These are phyloP conservation scores for Colletotrichum lini DNA, from an alignment of 2,329 filamentous ascomycete species.

Conservation along the genomic window DNA sequence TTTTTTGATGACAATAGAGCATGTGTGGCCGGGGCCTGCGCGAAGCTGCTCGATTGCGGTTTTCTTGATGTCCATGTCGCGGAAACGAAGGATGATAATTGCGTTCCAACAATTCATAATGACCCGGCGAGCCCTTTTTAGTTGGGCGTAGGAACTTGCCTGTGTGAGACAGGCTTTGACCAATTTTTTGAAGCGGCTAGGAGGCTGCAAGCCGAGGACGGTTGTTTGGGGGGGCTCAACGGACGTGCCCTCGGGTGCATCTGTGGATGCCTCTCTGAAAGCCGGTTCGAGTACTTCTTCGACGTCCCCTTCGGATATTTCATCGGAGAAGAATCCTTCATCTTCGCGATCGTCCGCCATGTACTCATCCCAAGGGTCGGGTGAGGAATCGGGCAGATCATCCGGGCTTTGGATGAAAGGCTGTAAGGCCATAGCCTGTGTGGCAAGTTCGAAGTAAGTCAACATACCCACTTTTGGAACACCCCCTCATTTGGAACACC, in stretches of 20 bases:
- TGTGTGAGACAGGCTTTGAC: not conserved
- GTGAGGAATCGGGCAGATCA: too few relatives aligned
- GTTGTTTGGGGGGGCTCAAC: not conserved
- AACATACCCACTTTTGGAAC: too few relatives aligned
- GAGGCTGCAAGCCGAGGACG: not conserved
- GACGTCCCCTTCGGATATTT: too few relatives aligned
- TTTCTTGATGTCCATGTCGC: not conserved
- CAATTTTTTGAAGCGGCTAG: not conserved
- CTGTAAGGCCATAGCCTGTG: too few relatives aligned
- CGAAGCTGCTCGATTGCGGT: not conserved
- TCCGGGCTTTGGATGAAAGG: too few relatives aligned
- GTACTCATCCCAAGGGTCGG: too few relatives aligned
- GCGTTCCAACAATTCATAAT: not conserved
- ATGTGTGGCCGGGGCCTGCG: not conserved
- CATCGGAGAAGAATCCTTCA: rapidly evolving
- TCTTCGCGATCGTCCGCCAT: too few relatives aligned
- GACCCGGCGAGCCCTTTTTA: not conserved
- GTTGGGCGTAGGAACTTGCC: not conserved
- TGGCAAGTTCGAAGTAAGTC: too few relatives aligned
- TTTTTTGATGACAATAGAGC: not conserved
- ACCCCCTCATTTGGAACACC: too few relatives aligned
- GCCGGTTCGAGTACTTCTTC: not conserved
- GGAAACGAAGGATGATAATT: not conserved
- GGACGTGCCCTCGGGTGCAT: not conserved
- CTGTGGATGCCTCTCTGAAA: not conserved